Base-by-base conservation (phyloP, 2,329 filamentous ascomycete species). In the Drechslerella dactyloides region DNA sequence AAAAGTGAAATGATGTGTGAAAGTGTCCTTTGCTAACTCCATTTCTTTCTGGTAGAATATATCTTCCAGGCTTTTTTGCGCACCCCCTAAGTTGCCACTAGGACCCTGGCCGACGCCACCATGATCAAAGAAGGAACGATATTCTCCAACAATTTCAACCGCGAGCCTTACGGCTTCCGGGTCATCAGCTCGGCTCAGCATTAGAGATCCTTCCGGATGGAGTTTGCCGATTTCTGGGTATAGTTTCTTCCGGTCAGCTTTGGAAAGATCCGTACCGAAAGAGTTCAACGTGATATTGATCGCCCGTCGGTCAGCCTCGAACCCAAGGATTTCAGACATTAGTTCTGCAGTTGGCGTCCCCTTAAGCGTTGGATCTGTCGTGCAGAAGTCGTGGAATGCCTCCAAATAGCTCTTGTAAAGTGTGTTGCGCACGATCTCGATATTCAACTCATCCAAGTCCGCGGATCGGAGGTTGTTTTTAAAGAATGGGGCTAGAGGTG, bases 231-330 rank as follows among this genome's bases (percentile, higher is more conserved):
- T 96, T 79, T 82, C 89, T 27, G 94, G 96, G 80, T 99, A 99
- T 52, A 99, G 85, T 85, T 97, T 99, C 83, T 90, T 96, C 77
- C 94, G 89, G 79, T 97, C 94, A 48, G 86, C 85, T 85, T 99
- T 99, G 77, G 88, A 89, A 55, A 99, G 85, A 80, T 99, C 94
- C 7, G 96, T 99, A 74, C 94, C 94, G 77, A 99, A 97, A 0
- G 93, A 97, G 84, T 99, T 99, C 77, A 99, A 86, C 1, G 94
- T 99, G 80, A 99, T 99, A 82, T 99, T 99, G 84, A 99, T 99
- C 77, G 93, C 91, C 79, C 94, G 87, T 75, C 94, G 87, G 79
- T 99, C 94, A 23, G 96, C 94, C 83, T 99, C 94, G 77, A 99
- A 99, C 79, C 96, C 90, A 54, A 99, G 84, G 57, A 97, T 90